phyloP scores from a whole-genome alignment of 2,329 filamentous ascomycete genomes.

The Diaporthe vaccinii region DNA sequence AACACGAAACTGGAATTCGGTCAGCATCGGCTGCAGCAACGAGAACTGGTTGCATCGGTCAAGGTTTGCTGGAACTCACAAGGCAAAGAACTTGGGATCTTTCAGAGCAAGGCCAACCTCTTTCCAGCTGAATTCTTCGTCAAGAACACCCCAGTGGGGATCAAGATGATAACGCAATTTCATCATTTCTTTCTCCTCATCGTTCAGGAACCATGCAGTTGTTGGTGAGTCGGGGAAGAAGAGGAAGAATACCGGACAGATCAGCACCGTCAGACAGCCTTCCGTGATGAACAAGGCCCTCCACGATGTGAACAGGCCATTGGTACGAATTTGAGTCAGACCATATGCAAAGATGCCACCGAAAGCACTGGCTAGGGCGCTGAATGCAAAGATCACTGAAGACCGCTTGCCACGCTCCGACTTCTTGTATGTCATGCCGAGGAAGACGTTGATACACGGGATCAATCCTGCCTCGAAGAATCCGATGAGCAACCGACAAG shows the following conservation, averaged over 20 bases:
- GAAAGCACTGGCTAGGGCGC: conserved; percentile 56
- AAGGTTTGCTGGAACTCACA: conserved; percentile 52
- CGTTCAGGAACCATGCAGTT: conserved; percentile 49
- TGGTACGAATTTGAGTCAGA: conserved; percentile 52
- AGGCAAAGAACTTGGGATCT: conserved; percentile 52
- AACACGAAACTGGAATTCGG: conserved; percentile 46
- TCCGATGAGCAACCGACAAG: conserved; percentile 43
- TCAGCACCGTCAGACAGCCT: conserved; percentile 53
- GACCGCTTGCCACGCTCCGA: conserved; percentile 47
- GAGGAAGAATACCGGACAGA: conserved; percentile 49
- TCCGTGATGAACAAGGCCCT: conserved; percentile 57
- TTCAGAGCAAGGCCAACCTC: conserved; percentile 44
- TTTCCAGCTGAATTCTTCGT: conserved; percentile 47
- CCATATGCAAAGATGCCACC: conserved; percentile 59
- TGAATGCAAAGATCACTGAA: conserved; percentile 56
- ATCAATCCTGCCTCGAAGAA: conserved; percentile 54
- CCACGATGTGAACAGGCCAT: conserved; percentile 54
- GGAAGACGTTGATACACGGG: conserved; percentile 54
- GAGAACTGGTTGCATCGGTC: conserved; percentile 43
- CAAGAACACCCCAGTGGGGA: conserved; percentile 45
- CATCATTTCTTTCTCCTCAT: conserved; percentile 47
- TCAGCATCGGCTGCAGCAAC: conserved; percentile 41
- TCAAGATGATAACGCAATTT: conserved; percentile 46
- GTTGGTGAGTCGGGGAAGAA: conserved; percentile 47
- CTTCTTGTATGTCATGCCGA: conserved; percentile 54